Evolutionary conservation across 2,329 filamentous ascomycete species (phyloP), one percentile per base, ranked within the genome.

Genomic region (Metarhizium album): DNA sequence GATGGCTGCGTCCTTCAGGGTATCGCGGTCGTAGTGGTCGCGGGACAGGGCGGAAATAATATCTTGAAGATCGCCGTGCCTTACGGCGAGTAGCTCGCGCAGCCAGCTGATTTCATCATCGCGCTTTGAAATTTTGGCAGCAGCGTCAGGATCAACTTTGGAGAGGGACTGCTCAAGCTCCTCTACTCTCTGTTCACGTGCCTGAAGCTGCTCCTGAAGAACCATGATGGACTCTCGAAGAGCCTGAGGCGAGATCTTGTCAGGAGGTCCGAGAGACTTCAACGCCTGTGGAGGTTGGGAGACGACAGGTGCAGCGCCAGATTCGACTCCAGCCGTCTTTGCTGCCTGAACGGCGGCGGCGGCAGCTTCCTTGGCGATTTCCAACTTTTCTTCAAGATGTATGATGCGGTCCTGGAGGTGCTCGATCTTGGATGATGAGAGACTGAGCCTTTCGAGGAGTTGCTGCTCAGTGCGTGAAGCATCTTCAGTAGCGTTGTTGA

Each of bases 91-190:
- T 38, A 98, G 80, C 67, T 98, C 93, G 51, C 93, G 87, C 27
- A 98, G 75, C 91, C 93, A 98, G 58, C 76, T 84, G 56, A 97
- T 95, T 67, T 98, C 93, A 27, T 91, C 90, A 56, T 97, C 90
- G 37, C 87, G 86, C 68, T 96, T 94, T 58, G 88, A 85, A 59
- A 97, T 82, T 71, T 93, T 95, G 47, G 73, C 76, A 2, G 86
- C 80, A 0, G 88, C 85, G 40, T 95, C 86, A 8, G 83, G 84
- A 59, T 95, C 89, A 3, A 84, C 68, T 53, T 79, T 77, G 18
- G 79, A 71, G 7, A 90, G 73, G 48, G 83, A 76, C 48, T 83
- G 78, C 67, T 95, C 88, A 13, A 97, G 83, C 55, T 85, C 81
- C 64, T 98, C 93, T 58, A 97, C 95, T 38, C 82, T 84, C 53